These are phyloP conservation scores for Linnemannia exigua DNA, from an alignment of 192 early-diverging fungal species.

Conservation along the genomic window DNA sequence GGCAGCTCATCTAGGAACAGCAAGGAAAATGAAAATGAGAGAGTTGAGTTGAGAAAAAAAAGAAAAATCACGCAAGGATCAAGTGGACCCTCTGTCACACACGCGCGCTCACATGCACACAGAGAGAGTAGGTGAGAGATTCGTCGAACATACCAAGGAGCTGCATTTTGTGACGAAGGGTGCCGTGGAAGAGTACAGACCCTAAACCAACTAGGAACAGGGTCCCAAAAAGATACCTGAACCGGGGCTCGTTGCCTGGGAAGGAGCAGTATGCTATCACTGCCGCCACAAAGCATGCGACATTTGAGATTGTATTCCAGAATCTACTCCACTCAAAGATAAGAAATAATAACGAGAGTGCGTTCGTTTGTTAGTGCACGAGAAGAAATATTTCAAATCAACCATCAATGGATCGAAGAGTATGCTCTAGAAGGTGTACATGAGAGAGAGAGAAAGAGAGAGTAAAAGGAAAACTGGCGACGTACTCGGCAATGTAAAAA, in stretches of 20 bases:
- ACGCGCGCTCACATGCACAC: no score
- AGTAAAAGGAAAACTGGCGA: not conserved
- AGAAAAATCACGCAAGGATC: no score
- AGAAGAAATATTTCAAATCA: not conserved
- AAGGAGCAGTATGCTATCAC: conserved; percentile 63
- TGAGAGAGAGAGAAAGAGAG: no score
- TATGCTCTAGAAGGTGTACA: not conserved
- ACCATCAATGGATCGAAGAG: not conserved
- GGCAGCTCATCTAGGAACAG: conserved; percentile 37
- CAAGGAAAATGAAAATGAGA: not conserved
- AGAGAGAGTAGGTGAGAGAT: no score
- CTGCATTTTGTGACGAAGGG: conserved; percentile 77
- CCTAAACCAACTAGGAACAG: conserved; percentile 79
- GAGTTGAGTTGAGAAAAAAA: not conserved
- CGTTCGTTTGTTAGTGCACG: not conserved
- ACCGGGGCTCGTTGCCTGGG: conserved; percentile 54
- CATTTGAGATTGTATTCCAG: conserved; percentile 74
- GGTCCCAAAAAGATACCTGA: conserved; percentile 62
- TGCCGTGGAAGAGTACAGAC: conserved; percentile 82
- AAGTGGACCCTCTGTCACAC: no score
- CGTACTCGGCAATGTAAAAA: conserved; percentile 68
- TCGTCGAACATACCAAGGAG: conserved; percentile 54
- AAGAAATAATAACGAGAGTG: not conserved
- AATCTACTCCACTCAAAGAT: conserved; percentile 11
- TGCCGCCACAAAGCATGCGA: conserved; percentile 67